Conservation (phyloP, 139 green algal genomes). For the Chlorella sp. region DNA sequence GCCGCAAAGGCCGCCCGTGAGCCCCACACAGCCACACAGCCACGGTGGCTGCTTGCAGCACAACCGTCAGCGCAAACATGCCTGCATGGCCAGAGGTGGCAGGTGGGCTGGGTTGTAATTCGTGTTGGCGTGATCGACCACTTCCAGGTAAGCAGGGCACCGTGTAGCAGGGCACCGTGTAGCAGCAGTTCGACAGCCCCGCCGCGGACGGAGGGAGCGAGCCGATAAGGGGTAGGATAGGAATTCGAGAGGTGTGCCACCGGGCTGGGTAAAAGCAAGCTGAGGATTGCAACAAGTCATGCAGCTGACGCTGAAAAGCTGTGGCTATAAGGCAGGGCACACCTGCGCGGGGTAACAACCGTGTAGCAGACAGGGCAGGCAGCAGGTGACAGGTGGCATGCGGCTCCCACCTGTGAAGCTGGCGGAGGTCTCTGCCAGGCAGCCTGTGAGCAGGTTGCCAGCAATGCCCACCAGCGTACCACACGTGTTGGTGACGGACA, state of each 20-base stretch:
- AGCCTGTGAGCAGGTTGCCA: constrained; percentile 71
- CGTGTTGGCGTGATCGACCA: not conserved
- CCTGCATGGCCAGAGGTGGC: not conserved
- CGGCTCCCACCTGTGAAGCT: constrained; percentile 17
- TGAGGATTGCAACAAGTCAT: too few species aligned
- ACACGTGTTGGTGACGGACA: constrained; percentile 80
- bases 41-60: constrained; percentile 2
- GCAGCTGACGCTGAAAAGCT: too few species aligned
- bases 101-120: not conserved
- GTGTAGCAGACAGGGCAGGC: not conserved
- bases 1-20: not conserved
- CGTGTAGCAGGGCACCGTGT: too few species aligned
- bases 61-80: constrained; percentile 47
- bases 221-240: too few species aligned
- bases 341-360: too few species aligned
- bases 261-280: too few species aligned
- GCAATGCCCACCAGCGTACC: constrained; percentile 66
- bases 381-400: not conserved
- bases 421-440: constrained; percentile 26
- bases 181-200: too few species aligned
- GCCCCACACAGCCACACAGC: constrained; percentile 23
- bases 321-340: not conserved
- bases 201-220: too few species aligned
- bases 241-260: too few species aligned
- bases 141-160: too few species aligned